These are phyloP conservation scores for Aspergillus novoparasiticus DNA, from an alignment of 2,329 filamentous ascomycete species.

Conservation along the genomic window DNA sequence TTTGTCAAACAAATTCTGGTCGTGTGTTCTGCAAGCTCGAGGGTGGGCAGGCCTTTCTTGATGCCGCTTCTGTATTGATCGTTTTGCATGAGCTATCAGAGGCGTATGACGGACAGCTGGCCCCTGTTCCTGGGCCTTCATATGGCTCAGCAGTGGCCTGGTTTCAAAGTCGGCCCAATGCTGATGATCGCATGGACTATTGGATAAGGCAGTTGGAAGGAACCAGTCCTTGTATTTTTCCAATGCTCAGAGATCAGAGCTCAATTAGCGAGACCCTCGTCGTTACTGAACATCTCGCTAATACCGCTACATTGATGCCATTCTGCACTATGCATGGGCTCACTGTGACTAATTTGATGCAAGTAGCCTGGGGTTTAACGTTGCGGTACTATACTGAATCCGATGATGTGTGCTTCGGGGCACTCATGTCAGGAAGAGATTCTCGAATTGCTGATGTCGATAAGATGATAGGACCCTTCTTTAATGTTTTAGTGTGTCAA, in stretches of 20 bases:
- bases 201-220: not conserved
- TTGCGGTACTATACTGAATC: conserved; percentile 8
- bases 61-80: not conserved
- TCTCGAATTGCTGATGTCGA: not conserved
- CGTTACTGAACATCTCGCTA: not conserved
- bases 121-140: not conserved
- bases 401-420: conserved; percentile 12
- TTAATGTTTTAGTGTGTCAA: not conserved
- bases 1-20: not conserved
- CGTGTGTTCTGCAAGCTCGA: conserved; percentile 5
- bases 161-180: not conserved
- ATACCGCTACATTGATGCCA: not conserved
- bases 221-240: not conserved
- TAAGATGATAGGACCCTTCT: conserved; percentile 2
- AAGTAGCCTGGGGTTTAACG: conserved; percentile 13
- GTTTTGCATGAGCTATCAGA: not conserved
- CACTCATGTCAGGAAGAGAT: conserved; percentile 13
- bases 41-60: conserved; percentile 5
- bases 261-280: not conserved
- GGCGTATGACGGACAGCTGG: not conserved
- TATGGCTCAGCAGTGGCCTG: not conserved
- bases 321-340: not conserved
- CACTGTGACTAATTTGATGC: conserved; percentile 6
- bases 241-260: not conserved
- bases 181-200: not conserved